Evolutionary conservation across 2,329 filamentous ascomycete genomes (phyloP).

Genomic region (Nemania sp.): DNA sequence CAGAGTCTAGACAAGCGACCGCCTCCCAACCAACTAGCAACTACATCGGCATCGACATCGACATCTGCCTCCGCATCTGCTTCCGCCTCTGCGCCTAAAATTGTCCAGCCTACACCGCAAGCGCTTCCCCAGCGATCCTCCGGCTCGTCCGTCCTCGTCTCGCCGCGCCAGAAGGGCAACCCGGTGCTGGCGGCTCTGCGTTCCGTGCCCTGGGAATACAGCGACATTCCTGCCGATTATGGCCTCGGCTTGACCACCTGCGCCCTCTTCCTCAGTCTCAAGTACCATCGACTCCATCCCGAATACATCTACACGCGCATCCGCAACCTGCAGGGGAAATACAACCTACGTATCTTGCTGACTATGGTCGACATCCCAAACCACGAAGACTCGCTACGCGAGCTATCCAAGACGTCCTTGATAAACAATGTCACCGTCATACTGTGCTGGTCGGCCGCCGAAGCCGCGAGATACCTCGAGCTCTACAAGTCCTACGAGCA

Average conservation of each 20-base stretch:
- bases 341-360: conserved; percentile 82
- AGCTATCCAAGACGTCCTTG: conserved; percentile 88
- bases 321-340: conserved; percentile 80
- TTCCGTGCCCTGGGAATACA: conserved; percentile 91
- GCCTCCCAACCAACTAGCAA: conserved; percentile 37
- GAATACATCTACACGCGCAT: conserved; percentile 98
- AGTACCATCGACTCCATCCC: conserved; percentile 95
- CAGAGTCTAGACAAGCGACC: conserved; percentile 57
- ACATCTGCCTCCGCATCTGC: neutral
- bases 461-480: conserved; percentile 92
- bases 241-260: conserved; percentile 86
- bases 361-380: conserved; percentile 95
- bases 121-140: conserved; percentile 68
- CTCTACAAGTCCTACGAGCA: conserved; percentile 95
- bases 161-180: conserved; percentile 91
- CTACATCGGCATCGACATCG: no score
- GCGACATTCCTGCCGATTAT: conserved; percentile 94
- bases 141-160: conserved; percentile 84
- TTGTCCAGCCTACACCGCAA: conserved; percentile 89
- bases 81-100: conserved; percentile 51
- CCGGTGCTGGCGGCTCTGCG: conserved; percentile 84
- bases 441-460: conserved; percentile 90
- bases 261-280: conserved; percentile 89
- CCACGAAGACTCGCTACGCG: conserved; percentile 86
- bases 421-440: conserved; percentile 93